These are phyloP conservation scores for Bryoerythrophyllum caledonicum DNA, from an alignment of 225 moss, liverwort and hornwort genomes.

Conservation along the genomic window DNA sequence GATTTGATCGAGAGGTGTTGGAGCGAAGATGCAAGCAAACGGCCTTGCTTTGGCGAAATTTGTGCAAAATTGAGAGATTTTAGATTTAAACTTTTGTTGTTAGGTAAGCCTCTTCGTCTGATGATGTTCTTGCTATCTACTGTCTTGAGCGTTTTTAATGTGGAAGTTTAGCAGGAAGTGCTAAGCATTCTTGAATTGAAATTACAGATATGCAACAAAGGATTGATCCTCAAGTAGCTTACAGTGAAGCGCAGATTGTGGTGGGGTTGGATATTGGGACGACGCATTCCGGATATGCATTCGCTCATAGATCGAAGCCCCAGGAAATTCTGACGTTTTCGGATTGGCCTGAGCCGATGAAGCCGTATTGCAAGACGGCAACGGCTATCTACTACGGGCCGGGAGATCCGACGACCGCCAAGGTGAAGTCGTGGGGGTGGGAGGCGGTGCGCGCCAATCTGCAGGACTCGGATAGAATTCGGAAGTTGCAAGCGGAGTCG, in stretches of 20 bases:
- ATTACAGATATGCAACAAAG: background rate
- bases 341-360: too few species aligned
- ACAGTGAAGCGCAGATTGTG: slow-evolving; percentile 37
- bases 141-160: too few species aligned
- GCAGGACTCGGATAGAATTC: too few species aligned
- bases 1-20: background rate
- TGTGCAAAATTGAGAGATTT: background rate
- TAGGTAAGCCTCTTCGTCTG: background rate
- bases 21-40: background rate
- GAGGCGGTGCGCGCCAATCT: too few species aligned
- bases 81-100: background rate
- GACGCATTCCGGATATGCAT: slow-evolving; percentile 59
- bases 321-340: too few species aligned
- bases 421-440: too few species aligned
- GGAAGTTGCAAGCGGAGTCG: too few species aligned
- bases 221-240: background rate
- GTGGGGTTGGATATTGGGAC: slow-evolving; percentile 71
- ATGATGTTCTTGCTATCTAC: too few species aligned
- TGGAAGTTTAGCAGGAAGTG: too few species aligned
- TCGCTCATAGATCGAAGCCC: slow-evolving; percentile 47
- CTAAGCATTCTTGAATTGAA: background rate
- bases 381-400: too few species aligned
- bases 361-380: too few species aligned
- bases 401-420: too few species aligned
- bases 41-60: background rate